Evolutionary conservation across 148 eudicot genomes (phyloP).

Genomic region (Rhododendron griersonianum): DNA sequence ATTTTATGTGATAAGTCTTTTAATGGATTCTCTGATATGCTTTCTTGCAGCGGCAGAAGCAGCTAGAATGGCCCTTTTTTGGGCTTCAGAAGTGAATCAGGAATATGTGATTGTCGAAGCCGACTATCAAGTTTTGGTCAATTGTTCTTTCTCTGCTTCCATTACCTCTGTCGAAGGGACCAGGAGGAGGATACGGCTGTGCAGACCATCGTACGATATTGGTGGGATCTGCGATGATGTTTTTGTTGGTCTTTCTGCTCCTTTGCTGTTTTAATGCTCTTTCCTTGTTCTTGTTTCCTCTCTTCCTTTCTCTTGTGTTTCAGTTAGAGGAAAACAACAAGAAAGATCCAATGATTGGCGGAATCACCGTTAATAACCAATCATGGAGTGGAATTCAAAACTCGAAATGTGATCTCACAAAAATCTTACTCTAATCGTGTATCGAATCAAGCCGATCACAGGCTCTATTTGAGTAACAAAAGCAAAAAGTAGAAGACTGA

Average conservation of each 20-base stretch:
- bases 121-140: not conserved
- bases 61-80: not conserved
- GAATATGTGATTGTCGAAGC: not conserved
- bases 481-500: not conserved
- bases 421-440: not conserved
- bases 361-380: too few species aligned
- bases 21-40: not conserved
- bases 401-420: not conserved
- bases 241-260: not conserved
- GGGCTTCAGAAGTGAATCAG: not conserved
- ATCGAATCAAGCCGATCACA: too few species aligned
- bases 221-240: not conserved
- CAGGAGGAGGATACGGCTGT: not conserved
- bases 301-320: too few species aligned
- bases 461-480: not conserved
- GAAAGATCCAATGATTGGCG: too few species aligned
- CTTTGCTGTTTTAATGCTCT: not conserved
- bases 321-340: too few species aligned
- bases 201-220: not conserved
- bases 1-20: not conserved
- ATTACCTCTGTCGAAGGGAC: not conserved
- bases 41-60: not conserved
- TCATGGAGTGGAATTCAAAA: too few species aligned
- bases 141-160: not conserved
- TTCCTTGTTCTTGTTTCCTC: not conserved